Evolutionary conservation across 257 asterid species (phyloP).

Genomic region (Salvia rosmarinus): DNA sequence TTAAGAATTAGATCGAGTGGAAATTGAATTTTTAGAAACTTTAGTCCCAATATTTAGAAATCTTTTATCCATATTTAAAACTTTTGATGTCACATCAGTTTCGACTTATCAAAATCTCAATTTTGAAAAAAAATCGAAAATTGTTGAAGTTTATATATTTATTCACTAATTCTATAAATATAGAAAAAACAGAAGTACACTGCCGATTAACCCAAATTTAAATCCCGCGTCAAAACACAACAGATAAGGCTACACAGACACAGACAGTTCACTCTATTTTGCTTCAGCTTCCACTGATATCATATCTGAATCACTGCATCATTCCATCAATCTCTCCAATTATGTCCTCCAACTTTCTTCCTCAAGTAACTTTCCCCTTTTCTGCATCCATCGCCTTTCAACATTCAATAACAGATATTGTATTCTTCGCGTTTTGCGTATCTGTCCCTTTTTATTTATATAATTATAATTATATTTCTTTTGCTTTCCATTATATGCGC

Average conservation of each 20-base stretch:
- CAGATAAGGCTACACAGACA: conserved; percentile 27
- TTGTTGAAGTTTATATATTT: no score
- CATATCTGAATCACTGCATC: conserved; percentile 23
- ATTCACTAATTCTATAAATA: no score
- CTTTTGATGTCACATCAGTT: no score
- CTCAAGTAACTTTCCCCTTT: conserved; percentile 33
- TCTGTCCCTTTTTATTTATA: background rate
- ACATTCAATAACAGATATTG: background rate
- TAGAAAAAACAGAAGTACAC: no score
- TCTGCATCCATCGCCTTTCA: background rate
- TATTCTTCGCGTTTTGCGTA: background rate
- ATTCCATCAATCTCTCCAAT: background rate
- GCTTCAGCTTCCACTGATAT: conserved; percentile 19
- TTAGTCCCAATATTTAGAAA: no score
- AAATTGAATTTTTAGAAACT: no score
- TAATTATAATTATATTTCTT: background rate
- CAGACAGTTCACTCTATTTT: background rate
- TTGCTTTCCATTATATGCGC: conserved; percentile 23
- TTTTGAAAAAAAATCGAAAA: no score
- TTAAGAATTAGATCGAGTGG: no score
- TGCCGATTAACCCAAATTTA: no score
- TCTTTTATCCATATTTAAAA: no score
- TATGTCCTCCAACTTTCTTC: conserved; percentile 42
- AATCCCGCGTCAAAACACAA: no score
- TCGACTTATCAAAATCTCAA: no score